Percentiles rank a stretch among this genome's conserved stretches.
phyloP scores from a whole-genome alignment of 2,329 filamentous ascomycete species.

The Phyllosticta citriasiana region DNA sequence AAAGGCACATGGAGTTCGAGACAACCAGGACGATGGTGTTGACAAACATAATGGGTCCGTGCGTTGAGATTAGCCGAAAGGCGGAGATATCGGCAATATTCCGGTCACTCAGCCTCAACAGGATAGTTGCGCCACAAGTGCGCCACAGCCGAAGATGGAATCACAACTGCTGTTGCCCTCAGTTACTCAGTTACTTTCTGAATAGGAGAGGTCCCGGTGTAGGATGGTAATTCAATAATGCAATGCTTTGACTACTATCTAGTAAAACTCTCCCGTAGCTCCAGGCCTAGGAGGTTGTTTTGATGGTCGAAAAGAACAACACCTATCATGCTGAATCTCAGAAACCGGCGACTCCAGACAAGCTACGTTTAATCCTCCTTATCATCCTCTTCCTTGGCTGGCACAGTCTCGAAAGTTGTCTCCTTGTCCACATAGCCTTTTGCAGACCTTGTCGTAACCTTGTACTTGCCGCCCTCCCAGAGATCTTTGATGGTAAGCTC shows the following conservation, averaged over 20 bases:
- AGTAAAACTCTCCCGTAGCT: not conserved
- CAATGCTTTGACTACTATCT: not conserved
- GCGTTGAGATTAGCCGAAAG: no score
- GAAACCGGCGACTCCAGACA: not conserved
- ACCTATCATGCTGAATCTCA: not conserved
- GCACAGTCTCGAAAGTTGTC: slow-evolving; percentile 10
- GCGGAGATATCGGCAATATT: no score
- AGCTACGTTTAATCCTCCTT: slow-evolving; percentile 2
- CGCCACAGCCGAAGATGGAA: no score
- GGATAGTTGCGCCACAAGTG: no score
- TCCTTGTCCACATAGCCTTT: slow-evolving; percentile 17
- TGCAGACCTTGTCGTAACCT: slow-evolving; percentile 20
- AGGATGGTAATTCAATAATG: no score
- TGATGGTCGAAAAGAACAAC: not conserved
- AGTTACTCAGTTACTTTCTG: no score
- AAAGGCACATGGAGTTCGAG: not conserved
- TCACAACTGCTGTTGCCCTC: no score
- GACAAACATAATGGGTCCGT: no score
- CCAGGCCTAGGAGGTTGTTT: not conserved
- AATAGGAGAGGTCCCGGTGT: no score
- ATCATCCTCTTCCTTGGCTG: slow-evolving; percentile 14
- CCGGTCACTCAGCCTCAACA: no score
- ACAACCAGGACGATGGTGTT: no score
- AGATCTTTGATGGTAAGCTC: slow-evolving; percentile 94
- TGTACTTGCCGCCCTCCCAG: slow-evolving; percentile 71